Evolutionary conservation across 208 protist genomes (phyloP).

Genomic region (Kentomonas sorsogonicus): DNA sequence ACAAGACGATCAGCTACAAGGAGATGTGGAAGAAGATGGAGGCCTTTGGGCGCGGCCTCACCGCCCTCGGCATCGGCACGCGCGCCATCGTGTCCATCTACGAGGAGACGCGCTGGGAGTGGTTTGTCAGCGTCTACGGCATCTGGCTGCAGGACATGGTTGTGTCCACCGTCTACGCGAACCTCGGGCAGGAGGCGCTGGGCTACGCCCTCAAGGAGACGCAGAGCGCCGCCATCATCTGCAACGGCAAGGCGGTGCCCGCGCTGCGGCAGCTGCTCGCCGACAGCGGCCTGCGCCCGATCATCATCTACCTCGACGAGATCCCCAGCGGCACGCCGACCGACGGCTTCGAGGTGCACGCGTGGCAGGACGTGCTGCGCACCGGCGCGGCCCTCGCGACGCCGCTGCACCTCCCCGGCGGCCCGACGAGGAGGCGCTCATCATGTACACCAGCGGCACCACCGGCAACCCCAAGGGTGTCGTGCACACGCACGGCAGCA

Average conservation of each 20-base stretch:
- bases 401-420: conserved; percentile 18
- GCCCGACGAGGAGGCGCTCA: conserved; percentile 36
- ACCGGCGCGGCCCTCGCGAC: conserved; percentile 20
- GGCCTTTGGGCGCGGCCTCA: conserved; percentile 44
- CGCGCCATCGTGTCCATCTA: conserved; percentile 47
- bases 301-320: conserved; percentile 43
- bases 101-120: conserved; percentile 71
- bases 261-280: conserved; percentile 34
- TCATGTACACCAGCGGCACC: conserved; percentile 85
- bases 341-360: conserved; percentile 22
- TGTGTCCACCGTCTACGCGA: conserved; percentile 68
- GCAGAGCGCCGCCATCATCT: conserved; percentile 40
- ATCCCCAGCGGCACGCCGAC: conserved; percentile 19
- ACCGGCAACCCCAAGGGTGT: conserved; percentile 89
- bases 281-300: conserved; percentile 18
- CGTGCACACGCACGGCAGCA: conserved; percentile 73
- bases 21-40: conserved; percentile 47
- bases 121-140: conserved; percentile 64
- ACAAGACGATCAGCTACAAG: conserved; percentile 29
- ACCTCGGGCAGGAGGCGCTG: conserved; percentile 64
- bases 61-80: conserved; percentile 19
- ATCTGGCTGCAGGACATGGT: conserved; percentile 66
- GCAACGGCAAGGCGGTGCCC: conserved; percentile 40
- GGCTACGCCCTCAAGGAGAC: conserved; percentile 53
- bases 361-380: conserved; percentile 43